Evolutionary conservation across 352 stramenopile genomes (phyloP), one percentile per base, ranked within the genome.

Genomic region (Phytopythium sindhum): DNA sequence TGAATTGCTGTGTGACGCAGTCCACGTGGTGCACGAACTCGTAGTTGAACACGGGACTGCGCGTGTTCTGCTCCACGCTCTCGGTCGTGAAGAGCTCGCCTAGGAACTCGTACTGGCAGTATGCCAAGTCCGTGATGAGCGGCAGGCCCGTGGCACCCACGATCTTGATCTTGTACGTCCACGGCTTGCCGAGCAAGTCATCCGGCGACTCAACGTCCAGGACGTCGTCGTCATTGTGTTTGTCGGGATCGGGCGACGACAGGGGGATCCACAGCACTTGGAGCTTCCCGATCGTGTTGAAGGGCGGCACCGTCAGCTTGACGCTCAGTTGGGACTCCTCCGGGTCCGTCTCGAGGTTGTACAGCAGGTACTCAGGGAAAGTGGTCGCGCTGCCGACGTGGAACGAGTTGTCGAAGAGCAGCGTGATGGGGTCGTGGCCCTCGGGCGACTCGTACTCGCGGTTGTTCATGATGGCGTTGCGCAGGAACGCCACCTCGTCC

Each of bases 351-450:
- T 96, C 88, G 35, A 98, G 80, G 52, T 93, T 93, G 73, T 98
- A 97, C 14, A 97, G 67, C 45, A 98, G 74, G 42, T 97, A 96
- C 61, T 98, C 90, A 9, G 91, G 89, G 61, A 98, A 98, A n/a
- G 90, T 91, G 10, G 90, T 98, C 28, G 88, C 86, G 41, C 87
- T 97, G 29, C 90, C 91, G 39, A 95, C 78, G 61, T 97, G 90
- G 68, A 97, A 98, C 24, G 89, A 97, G 66, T 95, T 95, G 73
- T 97, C 86, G 51, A 98, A 98, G 28, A 98, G 83, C 50, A 98
- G 69, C 60, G 89, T 88, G 66, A 98, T 91, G 23, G 94, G 94
- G 50, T 98, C 93, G 68, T 98, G 89, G 48, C 77, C 82, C 44
- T 61, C 66, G 14, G 90, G 88, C 12, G 93, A 80, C 45, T 89